These are phyloP conservation scores for Crithidia expoeki DNA, from an alignment of 208 protist genomes.

Conservation along the genomic window DNA sequence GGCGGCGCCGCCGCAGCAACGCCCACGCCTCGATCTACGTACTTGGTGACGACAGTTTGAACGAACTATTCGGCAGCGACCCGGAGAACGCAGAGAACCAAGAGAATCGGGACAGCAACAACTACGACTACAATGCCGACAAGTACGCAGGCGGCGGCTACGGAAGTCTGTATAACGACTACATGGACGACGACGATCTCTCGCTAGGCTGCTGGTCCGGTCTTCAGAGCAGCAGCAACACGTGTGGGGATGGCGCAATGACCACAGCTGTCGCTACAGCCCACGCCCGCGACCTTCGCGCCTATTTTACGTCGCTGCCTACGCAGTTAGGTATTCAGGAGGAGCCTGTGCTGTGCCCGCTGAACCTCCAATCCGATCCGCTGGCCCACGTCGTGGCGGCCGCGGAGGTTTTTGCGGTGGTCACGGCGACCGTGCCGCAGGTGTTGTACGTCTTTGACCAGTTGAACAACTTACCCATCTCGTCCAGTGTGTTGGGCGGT, in stretches of 20 bases:
- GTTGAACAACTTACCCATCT: slow-evolving; percentile 48
- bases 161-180: background rate
- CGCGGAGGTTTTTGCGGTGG: slow-evolving; percentile 45
- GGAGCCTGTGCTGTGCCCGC: slow-evolving; percentile 39
- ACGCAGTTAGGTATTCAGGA: slow-evolving; percentile 23
- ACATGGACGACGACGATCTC: slow-evolving; percentile 10
- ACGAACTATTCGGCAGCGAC: slow-evolving; percentile 14
- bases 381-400: slow-evolving; percentile 41
- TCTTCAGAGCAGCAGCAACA: background rate
- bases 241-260: background rate
- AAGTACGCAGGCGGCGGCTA: background rate
- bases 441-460: slow-evolving; percentile 56
- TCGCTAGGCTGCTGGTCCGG: slow-evolving; percentile 6
- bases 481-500: slow-evolving; percentile 26
- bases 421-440: slow-evolving; percentile 42
- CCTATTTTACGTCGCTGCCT: slow-evolving; percentile 7
- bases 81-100: background rate
- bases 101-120: background rate
- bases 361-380: slow-evolving; percentile 20
- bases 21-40: background rate
- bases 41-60: background rate
- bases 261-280: background rate
- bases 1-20: background rate
- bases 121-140: background rate
- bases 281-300: slow-evolving; percentile 10